Conservation (phyloP, 2,329 filamentous ascomycete species). For the Arthrobotrys sphaeroides region DNA sequence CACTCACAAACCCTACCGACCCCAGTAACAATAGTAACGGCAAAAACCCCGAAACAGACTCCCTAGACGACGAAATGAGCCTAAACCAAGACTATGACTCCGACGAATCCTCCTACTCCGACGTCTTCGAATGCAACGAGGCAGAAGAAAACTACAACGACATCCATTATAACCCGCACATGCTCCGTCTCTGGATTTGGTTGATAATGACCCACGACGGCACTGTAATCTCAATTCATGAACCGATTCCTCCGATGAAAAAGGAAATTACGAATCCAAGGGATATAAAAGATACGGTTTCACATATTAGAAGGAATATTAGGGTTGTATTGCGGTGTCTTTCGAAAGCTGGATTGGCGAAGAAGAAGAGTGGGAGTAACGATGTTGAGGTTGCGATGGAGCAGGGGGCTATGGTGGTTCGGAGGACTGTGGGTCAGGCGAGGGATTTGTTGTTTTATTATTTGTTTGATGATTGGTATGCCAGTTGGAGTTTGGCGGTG, state of each 20-base stretch:
- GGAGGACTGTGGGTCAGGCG: constrained; percentile 63
- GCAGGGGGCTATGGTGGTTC: constrained; percentile 58
- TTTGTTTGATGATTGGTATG: constrained; percentile 74
- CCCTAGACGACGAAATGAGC: constrained; percentile 34
- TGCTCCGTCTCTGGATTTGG: constrained; percentile 67
- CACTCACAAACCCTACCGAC: too few relatives aligned
- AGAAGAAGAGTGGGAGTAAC: constrained; percentile 66
- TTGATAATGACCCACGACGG: constrained; percentile 60
- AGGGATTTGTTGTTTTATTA: constrained; percentile 74
- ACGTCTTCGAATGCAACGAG: constrained; percentile 50
- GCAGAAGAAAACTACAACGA: constrained; percentile 55
- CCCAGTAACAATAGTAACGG: constrained; percentile 58
- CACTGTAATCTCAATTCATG: constrained; percentile 65
- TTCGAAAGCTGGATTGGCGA: constrained; percentile 60
- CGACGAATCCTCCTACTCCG: constrained; percentile 29
- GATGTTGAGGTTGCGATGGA: constrained; percentile 61
- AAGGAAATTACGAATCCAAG: constrained; percentile 53
- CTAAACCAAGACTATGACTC: constrained; percentile 35
- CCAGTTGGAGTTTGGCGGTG: constrained; percentile 70
- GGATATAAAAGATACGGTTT: constrained; percentile 46
- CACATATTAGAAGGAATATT: constrained; percentile 58
- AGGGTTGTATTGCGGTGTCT: constrained; percentile 57
- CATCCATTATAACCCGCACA: constrained; percentile 59
- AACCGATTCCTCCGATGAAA: constrained; percentile 60
- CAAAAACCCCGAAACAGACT: constrained; percentile 8